Evolutionary conservation across 371 early-diverging fungal genomes (phyloP), one percentile per base, ranked within the genome.

Genomic region (Funneliformis caledonium): DNA sequence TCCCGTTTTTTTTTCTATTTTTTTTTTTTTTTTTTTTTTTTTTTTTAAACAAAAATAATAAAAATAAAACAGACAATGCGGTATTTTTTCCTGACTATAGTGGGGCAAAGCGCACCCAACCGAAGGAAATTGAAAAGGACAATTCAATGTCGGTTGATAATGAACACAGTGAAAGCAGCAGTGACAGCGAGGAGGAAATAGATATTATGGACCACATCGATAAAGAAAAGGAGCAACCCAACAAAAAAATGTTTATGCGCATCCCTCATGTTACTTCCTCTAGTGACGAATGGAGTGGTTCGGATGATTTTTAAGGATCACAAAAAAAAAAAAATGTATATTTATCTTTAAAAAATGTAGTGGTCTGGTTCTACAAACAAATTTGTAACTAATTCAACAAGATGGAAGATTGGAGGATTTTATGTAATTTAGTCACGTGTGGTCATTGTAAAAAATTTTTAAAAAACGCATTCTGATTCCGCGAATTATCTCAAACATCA

Each of bases 71-170:
- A 69, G 70, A 69, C 22, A 69, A 69, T n/a, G 70, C 70, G 9
- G 70, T 69, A 22, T 69, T 69, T 43, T 69, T 69, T 43, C 70
- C 70, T n/a, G 45, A 69, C 45, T 37, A 69, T 43, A 45, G 70
- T 43, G 22, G 33, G 14, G 14, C 9, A 16, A 7, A 69, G 45
- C 22, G 43, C 19, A 43, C 4, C n/a, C 43, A 43, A 47, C 45
- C 10, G n/a, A 22, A 22, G n/a, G 43, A 69, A 7, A 45, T 22
- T 2, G 43, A n/a, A 69, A 45, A 45, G 16, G 70, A 69, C 45
- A 69, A 8, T 43, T 43, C 37, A n/a, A 43, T 69, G 43, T n/a
- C 43, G 10, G n/a, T 43, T 19, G 69, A 69, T n/a, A 14, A 64
- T 43, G 14, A 43, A n/a, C 7, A 16, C 4, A 45, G 45, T 16